phyloP scores from a whole-genome alignment of 768 basidiomycete genomes.

The Hypholoma fasciculare region DNA sequence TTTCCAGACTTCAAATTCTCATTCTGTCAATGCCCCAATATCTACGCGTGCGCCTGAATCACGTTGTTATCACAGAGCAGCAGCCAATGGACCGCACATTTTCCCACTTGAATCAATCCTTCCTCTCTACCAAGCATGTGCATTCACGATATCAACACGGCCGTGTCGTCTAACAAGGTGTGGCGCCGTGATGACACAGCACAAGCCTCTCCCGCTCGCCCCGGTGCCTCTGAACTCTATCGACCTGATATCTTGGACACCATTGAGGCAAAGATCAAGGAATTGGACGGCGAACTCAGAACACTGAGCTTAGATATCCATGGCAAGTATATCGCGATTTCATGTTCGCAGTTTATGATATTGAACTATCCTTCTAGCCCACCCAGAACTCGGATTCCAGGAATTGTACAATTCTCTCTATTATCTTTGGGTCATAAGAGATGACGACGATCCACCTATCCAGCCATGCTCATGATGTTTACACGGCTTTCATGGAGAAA shows the following conservation, averaged over 20 bases:
- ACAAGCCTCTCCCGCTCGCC: constrained; percentile 25
- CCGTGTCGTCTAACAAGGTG: constrained; percentile 17
- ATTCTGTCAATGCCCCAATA: no score
- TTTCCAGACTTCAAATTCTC: no score
- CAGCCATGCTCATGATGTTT: constrained; percentile 71
- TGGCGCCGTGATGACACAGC: constrained; percentile 46
- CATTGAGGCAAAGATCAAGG: constrained; percentile 57
- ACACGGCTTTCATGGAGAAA: constrained; percentile 65
- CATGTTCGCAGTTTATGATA: neutral
- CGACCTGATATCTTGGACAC: constrained; percentile 58
- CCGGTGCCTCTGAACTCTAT: constrained; percentile 38
- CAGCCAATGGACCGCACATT: no score
- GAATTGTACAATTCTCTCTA: constrained; percentile 49
- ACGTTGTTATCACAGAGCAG: no score
- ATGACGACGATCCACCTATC: neutral
- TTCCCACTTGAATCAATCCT: no score
- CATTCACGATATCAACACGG: constrained; percentile 16
- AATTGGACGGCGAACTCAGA: constrained; percentile 55
- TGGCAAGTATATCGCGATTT: constrained; percentile 34
- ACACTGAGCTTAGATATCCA: constrained; percentile 72
- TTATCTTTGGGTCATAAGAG: no score
- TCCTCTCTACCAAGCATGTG: constrained; percentile 18
- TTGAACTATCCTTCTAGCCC: constrained; percentile 38
- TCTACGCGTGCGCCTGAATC: no score
- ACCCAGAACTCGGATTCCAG: constrained; percentile 69